A percentile compares a stretch with the other conserved stretches of the same genome.
Evolutionary conservation across 768 basidiomycete genomes (phyloP).

Genomic region (Epithele typhae): DNA sequence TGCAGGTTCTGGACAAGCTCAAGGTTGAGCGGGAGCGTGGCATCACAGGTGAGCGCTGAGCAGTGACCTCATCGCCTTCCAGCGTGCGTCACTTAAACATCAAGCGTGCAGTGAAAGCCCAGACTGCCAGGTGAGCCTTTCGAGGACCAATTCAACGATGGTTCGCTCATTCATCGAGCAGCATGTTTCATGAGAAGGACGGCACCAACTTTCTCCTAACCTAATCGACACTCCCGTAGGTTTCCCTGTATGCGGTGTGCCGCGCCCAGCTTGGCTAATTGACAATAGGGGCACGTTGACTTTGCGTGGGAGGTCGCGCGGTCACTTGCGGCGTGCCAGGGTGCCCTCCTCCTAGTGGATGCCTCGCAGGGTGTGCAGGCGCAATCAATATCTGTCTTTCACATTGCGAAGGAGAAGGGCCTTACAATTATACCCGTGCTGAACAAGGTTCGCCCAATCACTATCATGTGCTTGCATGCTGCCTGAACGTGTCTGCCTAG

Average conservation of each 20-base stretch:
- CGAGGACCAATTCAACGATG: constrained; percentile 3
- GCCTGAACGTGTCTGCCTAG: constrained; percentile 43
- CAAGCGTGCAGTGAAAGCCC: constrained; percentile 94
- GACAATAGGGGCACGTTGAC: constrained; percentile 84
- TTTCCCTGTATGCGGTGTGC: no score
- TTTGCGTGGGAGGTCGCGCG: constrained; percentile 97
- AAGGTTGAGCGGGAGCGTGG: constrained; percentile 97
- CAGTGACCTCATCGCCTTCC: background rate
- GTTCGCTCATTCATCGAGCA: constrained; percentile 24
- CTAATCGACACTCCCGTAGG: constrained; percentile 92
- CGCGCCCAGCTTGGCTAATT: background rate
- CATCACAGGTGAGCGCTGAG: constrained; percentile 61
- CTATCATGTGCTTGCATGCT: no score
- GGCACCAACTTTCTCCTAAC: constrained; percentile 74
- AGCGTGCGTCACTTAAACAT: no score
- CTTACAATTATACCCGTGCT: constrained; percentile 85
- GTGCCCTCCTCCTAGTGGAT: constrained; percentile 81
- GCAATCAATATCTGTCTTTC: constrained; percentile 93
- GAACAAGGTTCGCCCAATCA: constrained; percentile 77
- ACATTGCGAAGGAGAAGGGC: constrained; percentile 77
- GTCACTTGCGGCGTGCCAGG: constrained; percentile 90
- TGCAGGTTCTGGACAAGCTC: constrained; percentile 87
- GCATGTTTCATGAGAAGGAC: constrained; percentile 71
- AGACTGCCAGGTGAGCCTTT: constrained; percentile 79
- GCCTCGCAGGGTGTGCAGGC: constrained; percentile 98